A percentile compares a stretch with the other conserved stretches of the same genome.
Evolutionary conservation across 176 grass and related monocot genomes (phyloP).

Genomic region (Ensete glaucum): DNA sequence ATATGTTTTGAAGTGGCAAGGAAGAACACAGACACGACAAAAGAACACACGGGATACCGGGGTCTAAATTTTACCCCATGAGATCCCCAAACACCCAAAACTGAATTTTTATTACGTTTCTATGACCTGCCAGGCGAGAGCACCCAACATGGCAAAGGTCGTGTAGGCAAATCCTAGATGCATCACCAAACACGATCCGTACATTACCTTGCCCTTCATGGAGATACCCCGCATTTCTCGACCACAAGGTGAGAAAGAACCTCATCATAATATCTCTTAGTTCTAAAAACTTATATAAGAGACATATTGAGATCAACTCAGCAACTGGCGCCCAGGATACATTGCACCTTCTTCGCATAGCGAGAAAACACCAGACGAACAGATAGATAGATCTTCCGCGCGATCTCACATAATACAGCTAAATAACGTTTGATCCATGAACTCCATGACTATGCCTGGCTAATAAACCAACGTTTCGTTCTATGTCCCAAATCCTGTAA

Average conservation of each 20-base stretch:
- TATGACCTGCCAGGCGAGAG: conserved; percentile 17
- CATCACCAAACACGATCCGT: background rate
- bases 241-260: background rate
- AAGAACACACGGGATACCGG: background rate
- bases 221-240: background rate
- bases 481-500: too few species aligned
- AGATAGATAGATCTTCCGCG: too few species aligned
- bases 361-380: background rate
- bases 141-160: conserved; percentile 22
- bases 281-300: background rate
- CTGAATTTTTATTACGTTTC: background rate
- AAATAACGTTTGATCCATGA: too few species aligned
- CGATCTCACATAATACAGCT: too few species aligned
- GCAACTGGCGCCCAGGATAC: background rate
- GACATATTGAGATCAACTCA: conserved; percentile 6
- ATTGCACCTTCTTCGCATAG: too few species aligned
- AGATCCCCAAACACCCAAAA: background rate
- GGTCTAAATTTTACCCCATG: background rate
- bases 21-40: background rate
- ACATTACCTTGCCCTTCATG: background rate
- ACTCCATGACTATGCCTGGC: too few species aligned
- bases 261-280: background rate
- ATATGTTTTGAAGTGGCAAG: too few species aligned
- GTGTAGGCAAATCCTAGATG: background rate
- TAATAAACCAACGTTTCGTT: too few species aligned